A percentile compares a stretch with the other conserved stretches of the same genome.
These are phyloP conservation scores for Spatholobus suberectus DNA, from an alignment of 306 rosid species.

Conservation along the genomic window DNA sequence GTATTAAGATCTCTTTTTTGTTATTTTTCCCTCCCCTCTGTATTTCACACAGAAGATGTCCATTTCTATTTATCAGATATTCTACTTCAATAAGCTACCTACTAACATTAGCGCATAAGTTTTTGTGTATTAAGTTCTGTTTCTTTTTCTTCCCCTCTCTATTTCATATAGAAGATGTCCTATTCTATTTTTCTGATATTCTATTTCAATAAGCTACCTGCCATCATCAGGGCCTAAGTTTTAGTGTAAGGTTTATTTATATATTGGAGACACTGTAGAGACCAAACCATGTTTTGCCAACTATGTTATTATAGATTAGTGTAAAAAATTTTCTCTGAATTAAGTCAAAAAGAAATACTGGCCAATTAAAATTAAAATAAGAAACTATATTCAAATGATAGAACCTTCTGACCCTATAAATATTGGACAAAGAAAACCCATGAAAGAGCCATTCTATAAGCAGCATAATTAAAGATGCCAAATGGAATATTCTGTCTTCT, in stretches of 20 bases:
- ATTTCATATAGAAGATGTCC: neutral
- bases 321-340: too few species aligned
- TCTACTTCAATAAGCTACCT: neutral
- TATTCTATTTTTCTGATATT: neutral
- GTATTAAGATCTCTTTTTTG: neutral
- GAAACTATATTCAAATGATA: neutral
- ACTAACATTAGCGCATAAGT: neutral
- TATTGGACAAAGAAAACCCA: neutral
- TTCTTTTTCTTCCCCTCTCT: neutral
- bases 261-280: too few species aligned
- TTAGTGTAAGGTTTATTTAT: constrained; percentile 1
- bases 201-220: neutral
- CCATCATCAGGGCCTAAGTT: neutral
- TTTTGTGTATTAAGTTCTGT: too few species aligned
- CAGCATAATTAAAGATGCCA: constrained; percentile 2
- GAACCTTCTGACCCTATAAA: neutral
- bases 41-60: neutral
- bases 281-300: too few species aligned
- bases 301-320: too few species aligned
- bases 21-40: too few species aligned
- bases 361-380: neutral
- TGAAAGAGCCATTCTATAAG: neutral
- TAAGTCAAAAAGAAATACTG: neutral
- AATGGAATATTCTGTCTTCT: neutral
- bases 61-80: neutral